Conservation (phyloP, 2,329 filamentous ascomycete genomes). For the Fusarium multiceps region DNA sequence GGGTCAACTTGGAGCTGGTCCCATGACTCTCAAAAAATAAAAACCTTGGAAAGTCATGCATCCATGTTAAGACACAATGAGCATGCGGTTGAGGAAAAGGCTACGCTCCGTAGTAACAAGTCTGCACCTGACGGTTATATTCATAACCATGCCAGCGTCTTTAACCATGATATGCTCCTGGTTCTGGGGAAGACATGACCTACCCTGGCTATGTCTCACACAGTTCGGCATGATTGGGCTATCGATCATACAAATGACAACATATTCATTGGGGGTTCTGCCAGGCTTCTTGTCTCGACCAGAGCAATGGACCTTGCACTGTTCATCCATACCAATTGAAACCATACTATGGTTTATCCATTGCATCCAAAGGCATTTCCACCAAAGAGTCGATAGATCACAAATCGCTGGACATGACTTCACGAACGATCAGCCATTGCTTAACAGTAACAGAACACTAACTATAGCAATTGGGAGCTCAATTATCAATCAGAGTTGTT, state of each 20-base stretch:
- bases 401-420: background rate
- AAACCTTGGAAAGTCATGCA: slow-evolving; percentile 29
- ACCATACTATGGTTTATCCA: background rate
- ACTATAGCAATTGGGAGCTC: background rate
- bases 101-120: background rate
- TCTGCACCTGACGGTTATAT: slow-evolving; percentile 6
- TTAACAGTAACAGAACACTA: background rate
- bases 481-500: background rate
- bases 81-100: slow-evolving; percentile 1
- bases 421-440: background rate
- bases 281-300: background rate
- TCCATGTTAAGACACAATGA: slow-evolving; percentile 24
- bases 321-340: background rate
- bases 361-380: background rate
- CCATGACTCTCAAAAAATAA: slow-evolving; percentile 42
- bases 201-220: background rate
- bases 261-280: background rate
- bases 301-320: background rate
- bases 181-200: background rate
- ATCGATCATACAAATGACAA: background rate
- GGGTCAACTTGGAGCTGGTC: slow-evolving; percentile 36
- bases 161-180: slow-evolving; percentile 28
- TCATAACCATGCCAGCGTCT: slow-evolving; percentile 24
- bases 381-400: background rate
- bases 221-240: background rate